Evolutionary conservation across 129 eudicot species (phyloP).

Genomic region (Centrapalus pauciflorus): DNA sequence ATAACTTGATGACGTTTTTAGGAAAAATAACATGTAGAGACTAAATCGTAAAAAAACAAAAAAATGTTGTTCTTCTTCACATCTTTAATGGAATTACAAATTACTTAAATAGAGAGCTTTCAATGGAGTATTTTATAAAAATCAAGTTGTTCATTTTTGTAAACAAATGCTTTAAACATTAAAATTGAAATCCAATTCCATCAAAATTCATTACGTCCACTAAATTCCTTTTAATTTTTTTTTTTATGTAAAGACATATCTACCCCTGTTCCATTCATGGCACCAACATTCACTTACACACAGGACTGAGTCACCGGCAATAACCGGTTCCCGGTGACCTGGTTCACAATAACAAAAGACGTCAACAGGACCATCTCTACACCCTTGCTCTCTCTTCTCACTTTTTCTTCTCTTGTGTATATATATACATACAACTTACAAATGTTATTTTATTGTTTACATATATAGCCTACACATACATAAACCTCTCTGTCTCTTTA

Average conservation of each 20-base stretch:
- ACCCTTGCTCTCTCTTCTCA: constrained; percentile 17
- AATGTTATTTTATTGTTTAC: not conserved
- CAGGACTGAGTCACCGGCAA: constrained; percentile 15
- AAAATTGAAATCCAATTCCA: too few species aligned
- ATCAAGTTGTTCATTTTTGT: too few species aligned
- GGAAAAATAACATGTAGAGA: too few species aligned
- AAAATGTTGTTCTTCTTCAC: too few species aligned
- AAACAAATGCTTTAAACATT: too few species aligned
- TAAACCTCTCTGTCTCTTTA: constrained; percentile 9
- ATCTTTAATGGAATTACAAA: too few species aligned
- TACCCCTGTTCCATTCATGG: not conserved
- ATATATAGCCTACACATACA: constrained; percentile 10
- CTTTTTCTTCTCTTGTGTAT: constrained; percentile 14
- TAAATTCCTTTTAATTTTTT: not conserved
- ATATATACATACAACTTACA: not conserved
- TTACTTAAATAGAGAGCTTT: too few species aligned
- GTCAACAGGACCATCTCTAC: constrained; percentile 22
- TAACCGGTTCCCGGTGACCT: constrained; percentile 21
- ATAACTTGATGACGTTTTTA: too few species aligned
- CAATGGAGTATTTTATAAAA: too few species aligned
- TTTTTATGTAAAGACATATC: not conserved
- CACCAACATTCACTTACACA: constrained; percentile 2
- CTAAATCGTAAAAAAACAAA: too few species aligned
- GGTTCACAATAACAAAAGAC: constrained; percentile 19
- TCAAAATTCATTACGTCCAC: too few species aligned